A percentile compares a stretch with the other conserved stretches of the same genome.
phyloP scores from a whole-genome alignment of 192 early-diverging fungal genomes.

The Coemansia sp. region DNA sequence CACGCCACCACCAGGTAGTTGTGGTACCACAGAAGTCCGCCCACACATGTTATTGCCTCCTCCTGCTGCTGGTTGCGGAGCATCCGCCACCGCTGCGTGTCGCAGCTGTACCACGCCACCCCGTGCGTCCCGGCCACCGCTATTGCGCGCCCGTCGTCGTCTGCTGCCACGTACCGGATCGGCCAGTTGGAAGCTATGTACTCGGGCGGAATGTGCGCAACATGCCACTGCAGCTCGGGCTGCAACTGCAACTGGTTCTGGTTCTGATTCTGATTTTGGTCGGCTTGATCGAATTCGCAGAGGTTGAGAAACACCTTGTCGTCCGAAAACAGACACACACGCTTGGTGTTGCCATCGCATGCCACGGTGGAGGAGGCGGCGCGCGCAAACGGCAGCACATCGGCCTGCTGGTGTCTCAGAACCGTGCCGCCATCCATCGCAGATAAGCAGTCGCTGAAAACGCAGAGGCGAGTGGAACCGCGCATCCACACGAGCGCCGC shows the following conservation, averaged over 20 bases:
- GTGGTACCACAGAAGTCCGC: constrained; percentile 51
- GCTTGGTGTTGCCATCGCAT: constrained; percentile 38
- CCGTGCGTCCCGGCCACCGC: constrained; percentile 87
- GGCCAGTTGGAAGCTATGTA: constrained; percentile 40
- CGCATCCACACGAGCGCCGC: constrained; percentile 19
- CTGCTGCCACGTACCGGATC: constrained; percentile 63
- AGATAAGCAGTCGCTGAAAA: background rate
- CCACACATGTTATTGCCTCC: constrained; percentile 17
- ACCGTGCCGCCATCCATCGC: background rate
- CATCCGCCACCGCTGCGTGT: constrained; percentile 81
- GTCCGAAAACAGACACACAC: constrained; percentile 46
- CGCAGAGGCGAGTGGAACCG: background rate
- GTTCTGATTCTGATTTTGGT: background rate
- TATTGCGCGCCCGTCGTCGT: constrained; percentile 68
- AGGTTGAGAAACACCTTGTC: constrained; percentile 41
- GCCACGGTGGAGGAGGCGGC: constrained; percentile 22
- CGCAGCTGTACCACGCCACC: constrained; percentile 74
- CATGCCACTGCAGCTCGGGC: constrained; percentile 40
- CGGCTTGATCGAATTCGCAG: constrained; percentile 11
- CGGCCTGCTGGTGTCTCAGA: constrained; percentile 17
- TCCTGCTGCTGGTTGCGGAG: constrained; percentile 81
- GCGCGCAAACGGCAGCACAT: constrained; percentile 39
- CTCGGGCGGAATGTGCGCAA: constrained; percentile 30
- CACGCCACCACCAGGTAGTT: constrained; percentile 37
- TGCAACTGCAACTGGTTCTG: constrained; percentile 7